phyloP scores from a whole-genome alignment of 2,329 filamentous ascomycete genomes.

The Hymenotorrendiella dingleyae region DNA sequence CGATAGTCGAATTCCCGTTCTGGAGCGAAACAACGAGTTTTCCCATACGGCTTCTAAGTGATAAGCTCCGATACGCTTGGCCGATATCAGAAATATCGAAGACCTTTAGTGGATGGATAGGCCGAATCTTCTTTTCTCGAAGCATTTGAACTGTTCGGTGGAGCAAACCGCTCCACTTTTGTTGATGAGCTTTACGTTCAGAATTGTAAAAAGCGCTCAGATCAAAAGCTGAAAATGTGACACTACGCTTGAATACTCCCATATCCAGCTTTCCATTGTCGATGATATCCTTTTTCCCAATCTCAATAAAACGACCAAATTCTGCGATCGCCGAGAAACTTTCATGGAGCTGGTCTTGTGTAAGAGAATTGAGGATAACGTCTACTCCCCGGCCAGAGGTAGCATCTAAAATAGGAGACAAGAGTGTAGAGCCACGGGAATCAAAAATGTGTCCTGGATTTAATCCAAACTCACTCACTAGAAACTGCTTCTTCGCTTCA shows the following conservation, averaged over 20 bases:
- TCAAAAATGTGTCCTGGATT: conserved; percentile 2
- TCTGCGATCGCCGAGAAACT: conserved; percentile 31
- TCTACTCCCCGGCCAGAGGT: conserved; percentile 24
- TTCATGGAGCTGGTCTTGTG: conserved; percentile 17
- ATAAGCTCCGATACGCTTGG: conserved; percentile 8
- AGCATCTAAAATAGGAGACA: conserved; percentile 11
- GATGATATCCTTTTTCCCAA: conserved; percentile 31
- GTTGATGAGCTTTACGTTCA: neutral
- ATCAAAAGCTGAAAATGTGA: conserved; percentile 14
- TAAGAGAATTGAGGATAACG: conserved; percentile 24
- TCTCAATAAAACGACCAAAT: conserved; percentile 34
- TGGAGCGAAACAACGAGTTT: conserved; percentile 10
- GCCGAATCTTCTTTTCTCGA: conserved; percentile 2
- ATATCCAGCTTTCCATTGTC: conserved; percentile 20
- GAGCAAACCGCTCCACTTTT: conserved; percentile 1
- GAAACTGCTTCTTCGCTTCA: conserved; percentile 8
- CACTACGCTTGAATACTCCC: conserved; percentile 23
- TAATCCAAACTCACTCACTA: neutral
- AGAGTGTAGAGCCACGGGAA: conserved; percentile 13
- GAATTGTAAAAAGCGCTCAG: conserved; percentile 13
- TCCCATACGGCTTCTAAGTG: conserved; percentile 8
- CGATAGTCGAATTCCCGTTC: neutral
- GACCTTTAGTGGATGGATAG: conserved; percentile 1
- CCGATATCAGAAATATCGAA: conserved; percentile 6
- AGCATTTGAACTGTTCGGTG: neutral